Base-by-base conservation (phyloP, 495 filamentous ascomycete genomes). In the Rostrohypoxylon terebratum region DNA sequence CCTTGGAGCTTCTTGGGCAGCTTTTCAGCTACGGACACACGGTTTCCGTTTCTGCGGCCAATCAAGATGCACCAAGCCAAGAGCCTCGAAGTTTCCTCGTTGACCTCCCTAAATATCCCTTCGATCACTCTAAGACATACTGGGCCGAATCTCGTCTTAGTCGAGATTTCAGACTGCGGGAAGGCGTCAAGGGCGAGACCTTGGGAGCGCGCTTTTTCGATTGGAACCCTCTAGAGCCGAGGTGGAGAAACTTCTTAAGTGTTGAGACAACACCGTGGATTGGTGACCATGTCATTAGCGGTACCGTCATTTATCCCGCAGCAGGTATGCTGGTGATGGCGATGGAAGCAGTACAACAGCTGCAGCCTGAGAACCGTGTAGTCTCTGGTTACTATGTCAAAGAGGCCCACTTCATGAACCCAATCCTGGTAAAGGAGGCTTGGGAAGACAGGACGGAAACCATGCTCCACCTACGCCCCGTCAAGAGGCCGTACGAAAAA, bases 311-410 rank as follows among this genome's bases (percentile, higher is more conserved):
- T 0, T 89, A 87, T 50, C 89, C 90, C 8, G 89, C 81, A 1
- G 81, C 88, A 13, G 86, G 83, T 0, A 90, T 87, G 67, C 63
- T 86, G 16, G 78, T 81, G 9, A 87, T 86, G 77, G 86, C 86
- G 0, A 66, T 87, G 2, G 89, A 92, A 63, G 81, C 80, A 0
- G 75, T 72, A 3, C 63, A 69, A 16, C 70, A 83, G 31, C 51
- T 75, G 53, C 51, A 57, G 16, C 54, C 59, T 28, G 50, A 58
- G 0, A 65, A 74, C 59, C 72, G 74, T 1, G 28, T 14, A 0
- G 62, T 81, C 4, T 58, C 57, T 1, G 81, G 77, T 0, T 83
- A 76, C 40, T 51, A 71, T 18, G 34, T 83, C 18, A 81, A 79
- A 67, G 68, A 79, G 18, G 77, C 78, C 0, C 21, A 66, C 1